Base-by-base conservation (phyloP, 2,329 filamentous ascomycete species). In the Metarhizium sp. region DNA sequence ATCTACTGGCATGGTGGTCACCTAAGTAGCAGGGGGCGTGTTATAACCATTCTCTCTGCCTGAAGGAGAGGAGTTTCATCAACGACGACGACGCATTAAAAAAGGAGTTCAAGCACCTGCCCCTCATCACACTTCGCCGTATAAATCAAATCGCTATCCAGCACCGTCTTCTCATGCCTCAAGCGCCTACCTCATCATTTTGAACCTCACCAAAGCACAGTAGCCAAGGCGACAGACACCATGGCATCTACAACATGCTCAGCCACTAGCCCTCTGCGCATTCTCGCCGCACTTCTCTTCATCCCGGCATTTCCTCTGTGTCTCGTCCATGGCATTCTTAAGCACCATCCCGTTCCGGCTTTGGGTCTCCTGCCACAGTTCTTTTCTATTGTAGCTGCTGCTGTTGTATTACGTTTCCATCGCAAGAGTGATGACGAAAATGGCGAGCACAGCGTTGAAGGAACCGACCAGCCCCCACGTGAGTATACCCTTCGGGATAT, bases 281-380 rank as follows among this genome's bases (percentile, higher is more conserved):
- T 67, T 53, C 57, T 70, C 55, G 67, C 67, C 52, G 64, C 68
- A 58, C 59, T 65, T 51, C 67, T 65, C 54, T 73, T 74, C 57
- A 38, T 74, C 34, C 72, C 71, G 45, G 71, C 71, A 6, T 69
- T 75, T 48, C 67, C 70, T 3, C 66, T 75, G 18, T 70, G 69
- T 58, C 59, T 75, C 57, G 63, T 67, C 34, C 70, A 73, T 60
- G 71, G 69, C 59, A 61, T 69, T 49, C 61, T 73, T 53, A 71
- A 71, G 30, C 52, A 60, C 42, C 58, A 64, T 14, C 57, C 65
- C 10, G 62, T 73, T 40, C 73, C 72, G 14, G 71, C 70, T 7
- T 62, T 73, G 50, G 73, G 73, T 25, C 65, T 75, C 32, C 58
- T 71, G 14, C 73, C 73, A 6, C 67, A 73, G 46, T 64, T 66